These are phyloP conservation scores for Metschnikowia peoriensis DNA, from an alignment of 805 yeast genomes.

Conservation along the genomic window DNA sequence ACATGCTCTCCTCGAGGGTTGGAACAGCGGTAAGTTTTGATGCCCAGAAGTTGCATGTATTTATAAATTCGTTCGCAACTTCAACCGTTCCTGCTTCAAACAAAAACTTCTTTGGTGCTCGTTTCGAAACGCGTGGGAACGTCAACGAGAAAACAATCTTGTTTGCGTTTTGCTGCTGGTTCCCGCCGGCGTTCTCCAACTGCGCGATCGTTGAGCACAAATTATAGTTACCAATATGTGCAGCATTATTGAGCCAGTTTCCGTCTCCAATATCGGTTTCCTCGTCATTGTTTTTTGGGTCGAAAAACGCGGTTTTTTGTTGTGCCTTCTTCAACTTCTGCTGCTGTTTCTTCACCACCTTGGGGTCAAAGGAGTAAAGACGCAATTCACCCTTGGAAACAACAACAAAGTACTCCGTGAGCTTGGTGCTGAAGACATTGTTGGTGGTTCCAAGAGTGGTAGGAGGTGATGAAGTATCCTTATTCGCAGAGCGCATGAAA, in stretches of 20 bases:
- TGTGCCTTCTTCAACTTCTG: conserved; percentile 25
- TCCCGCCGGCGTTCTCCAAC: conserved; percentile 24
- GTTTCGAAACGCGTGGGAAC: conserved; percentile 46
- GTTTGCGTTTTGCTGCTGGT: conserved; percentile 1
- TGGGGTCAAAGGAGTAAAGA: conserved; percentile 53
- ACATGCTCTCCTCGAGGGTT: conserved; percentile 59
- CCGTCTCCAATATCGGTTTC: conserved; percentile 52
- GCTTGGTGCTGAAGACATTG: conserved; percentile 27
- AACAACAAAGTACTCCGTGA: conserved; percentile 56
- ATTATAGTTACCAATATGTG: conserved; percentile 50
- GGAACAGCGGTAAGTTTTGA: conserved; percentile 82
- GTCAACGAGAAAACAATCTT: conserved; percentile 52
- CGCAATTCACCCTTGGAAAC: conserved; percentile 65
- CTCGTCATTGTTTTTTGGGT: conserved; percentile 23
- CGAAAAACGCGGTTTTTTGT: conserved; percentile 19
- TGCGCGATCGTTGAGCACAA: conserved; percentile 52
- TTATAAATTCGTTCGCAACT: conserved; percentile 66
- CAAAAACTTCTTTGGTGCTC: conserved; percentile 42
- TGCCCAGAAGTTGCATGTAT: conserved; percentile 89
- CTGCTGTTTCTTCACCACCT: conserved; percentile 40
- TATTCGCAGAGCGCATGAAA: conserved; percentile 16
- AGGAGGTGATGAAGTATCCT: background rate
- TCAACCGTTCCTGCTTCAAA: conserved; percentile 68
- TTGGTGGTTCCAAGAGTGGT: conserved; percentile 13
- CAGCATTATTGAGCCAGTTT: conserved; percentile 66